Evolutionary conservation across 192 early-diverging fungal species (phyloP).

Genomic region (Geosiphon pyriformis): DNA sequence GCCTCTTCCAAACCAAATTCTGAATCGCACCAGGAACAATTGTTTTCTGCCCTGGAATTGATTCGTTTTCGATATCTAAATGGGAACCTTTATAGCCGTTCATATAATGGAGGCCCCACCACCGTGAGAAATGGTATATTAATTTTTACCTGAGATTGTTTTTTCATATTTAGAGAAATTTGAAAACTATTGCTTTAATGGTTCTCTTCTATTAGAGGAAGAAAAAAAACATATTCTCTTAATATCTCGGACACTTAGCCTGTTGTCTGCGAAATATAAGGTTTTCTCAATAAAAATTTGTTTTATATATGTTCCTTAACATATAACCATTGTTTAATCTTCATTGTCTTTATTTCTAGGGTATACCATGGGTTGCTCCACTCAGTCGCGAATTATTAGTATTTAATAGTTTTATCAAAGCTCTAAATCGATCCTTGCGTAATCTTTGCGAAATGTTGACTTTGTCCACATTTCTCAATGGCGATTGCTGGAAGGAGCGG

Average conservation of each 20-base stretch:
- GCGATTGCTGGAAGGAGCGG: conserved; percentile 41
- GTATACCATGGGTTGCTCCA: conserved; percentile 48
- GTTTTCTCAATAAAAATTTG: conserved; percentile 22
- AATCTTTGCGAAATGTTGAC: conserved; percentile 55
- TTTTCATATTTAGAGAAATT: too few relatives aligned
- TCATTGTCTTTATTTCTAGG: conserved; percentile 27
- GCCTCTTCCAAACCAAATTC: conserved; percentile 14
- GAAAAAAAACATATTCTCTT: conserved; percentile 37
- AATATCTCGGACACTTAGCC: conserved; percentile 45
- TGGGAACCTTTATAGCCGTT: conserved; percentile 40
- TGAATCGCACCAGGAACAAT: conserved; percentile 39
- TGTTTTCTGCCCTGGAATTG: conserved; percentile 49
- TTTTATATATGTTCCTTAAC: not conserved
- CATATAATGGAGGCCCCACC: conserved; percentile 26
- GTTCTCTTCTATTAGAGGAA: conserved; percentile 27
- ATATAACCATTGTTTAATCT: not conserved
- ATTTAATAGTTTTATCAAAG: conserved; percentile 67
- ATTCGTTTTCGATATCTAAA: conserved; percentile 44
- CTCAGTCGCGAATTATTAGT: conserved; percentile 66
- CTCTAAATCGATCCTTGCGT: conserved; percentile 51
- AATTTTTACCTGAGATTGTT: not conserved
- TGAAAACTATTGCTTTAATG: too few relatives aligned
- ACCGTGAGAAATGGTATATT: conserved; percentile 28
- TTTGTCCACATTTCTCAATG: conserved; percentile 48
- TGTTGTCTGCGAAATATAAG: conserved; percentile 54